A percentile compares a stretch with the other conserved stretches of the same genome.
Conservation (phyloP, 345 rosid genomes). For the Eucalyptus polyanthemos region DNA sequence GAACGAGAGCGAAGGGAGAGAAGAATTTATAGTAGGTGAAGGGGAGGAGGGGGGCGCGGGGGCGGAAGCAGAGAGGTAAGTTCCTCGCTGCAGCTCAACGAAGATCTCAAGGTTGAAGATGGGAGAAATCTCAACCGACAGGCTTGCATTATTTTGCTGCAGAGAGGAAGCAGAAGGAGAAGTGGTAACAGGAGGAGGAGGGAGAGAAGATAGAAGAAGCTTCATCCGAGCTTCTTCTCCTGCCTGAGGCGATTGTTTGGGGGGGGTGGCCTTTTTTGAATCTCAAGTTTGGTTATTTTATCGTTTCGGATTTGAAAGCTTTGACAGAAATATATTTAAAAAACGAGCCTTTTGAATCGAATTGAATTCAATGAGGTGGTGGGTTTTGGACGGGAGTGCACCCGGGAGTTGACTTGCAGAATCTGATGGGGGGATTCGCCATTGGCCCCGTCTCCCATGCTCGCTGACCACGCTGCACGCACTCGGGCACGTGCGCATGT, state of each 20-base stretch:
- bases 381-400: not conserved
- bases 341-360: not conserved
- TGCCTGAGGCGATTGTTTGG: not conserved
- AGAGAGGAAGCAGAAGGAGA: not conserved
- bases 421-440: not conserved
- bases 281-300: not conserved
- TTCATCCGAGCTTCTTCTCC: not conserved
- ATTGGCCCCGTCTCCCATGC: not conserved
- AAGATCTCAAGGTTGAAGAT: not conserved
- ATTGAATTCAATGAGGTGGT: not conserved
- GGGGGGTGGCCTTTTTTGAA: not conserved
- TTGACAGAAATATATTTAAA: not conserved
- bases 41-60: fast-evolving
- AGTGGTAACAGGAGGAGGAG: not conserved
- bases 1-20: not conserved
- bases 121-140: not conserved
- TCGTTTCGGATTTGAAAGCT: not conserved
- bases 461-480: not conserved
- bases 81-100: not conserved
- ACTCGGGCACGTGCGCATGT: not conserved
- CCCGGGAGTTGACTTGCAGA: slow-evolving; percentile 1
- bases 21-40: not conserved
- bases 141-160: not conserved
- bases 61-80: not conserved
- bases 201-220: not conserved